Percentiles rank a stretch among this genome's conserved stretches.
Conservation (phyloP, 2,329 filamentous ascomycete species). For the Domatiomyces globalis region DNA sequence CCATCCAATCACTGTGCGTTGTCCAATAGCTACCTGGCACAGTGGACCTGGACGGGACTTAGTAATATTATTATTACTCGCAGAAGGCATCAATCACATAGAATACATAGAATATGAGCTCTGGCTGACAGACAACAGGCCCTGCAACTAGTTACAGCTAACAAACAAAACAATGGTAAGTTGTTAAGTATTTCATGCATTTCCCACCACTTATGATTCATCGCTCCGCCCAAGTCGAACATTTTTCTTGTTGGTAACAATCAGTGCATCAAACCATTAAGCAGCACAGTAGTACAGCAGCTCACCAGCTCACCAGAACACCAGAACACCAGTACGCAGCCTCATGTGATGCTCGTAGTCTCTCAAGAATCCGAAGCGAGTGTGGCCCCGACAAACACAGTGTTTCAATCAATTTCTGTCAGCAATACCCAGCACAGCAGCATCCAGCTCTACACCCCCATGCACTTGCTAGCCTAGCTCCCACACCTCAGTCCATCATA, state of each 20-base stretch:
- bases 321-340: neutral
- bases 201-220: neutral
- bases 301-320: neutral
- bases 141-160: neutral
- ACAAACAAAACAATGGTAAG: neutral
- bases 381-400: neutral
- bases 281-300: no score
- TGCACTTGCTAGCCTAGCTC: neutral
- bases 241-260: neutral
- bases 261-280: neutral
- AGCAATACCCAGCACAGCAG: neutral
- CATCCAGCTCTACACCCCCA: neutral
- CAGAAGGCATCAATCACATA: no score
- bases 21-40: neutral
- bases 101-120: no score
- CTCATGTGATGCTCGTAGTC: neutral
- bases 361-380: neutral
- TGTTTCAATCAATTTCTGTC: neutral
- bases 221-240: neutral
- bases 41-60: neutral
- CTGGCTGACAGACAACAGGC: no score
- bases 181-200: neutral
- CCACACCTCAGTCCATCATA: constrained; percentile 40
- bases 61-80: no score
- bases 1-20: neutral